Evolutionary conservation across 2,329 filamentous ascomycete species (phyloP).

Genomic region (Ceratocystiopsis minuta): DNA sequence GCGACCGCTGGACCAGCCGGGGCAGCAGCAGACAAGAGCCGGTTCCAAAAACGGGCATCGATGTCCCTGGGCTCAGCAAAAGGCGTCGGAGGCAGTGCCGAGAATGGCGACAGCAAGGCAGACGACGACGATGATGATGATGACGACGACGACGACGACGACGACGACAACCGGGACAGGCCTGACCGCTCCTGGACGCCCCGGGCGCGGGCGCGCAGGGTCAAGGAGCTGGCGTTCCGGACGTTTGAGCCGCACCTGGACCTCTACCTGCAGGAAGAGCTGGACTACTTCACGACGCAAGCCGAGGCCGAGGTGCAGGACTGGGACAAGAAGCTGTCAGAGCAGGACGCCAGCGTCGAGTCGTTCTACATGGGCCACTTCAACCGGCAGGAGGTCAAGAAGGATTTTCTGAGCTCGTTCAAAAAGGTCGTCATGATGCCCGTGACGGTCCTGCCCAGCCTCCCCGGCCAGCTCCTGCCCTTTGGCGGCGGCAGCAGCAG

Average conservation of each 20-base stretch:
- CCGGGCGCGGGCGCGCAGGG: constrained; percentile 20
- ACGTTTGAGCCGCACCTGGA: constrained; percentile 91
- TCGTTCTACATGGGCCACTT: constrained; percentile 93
- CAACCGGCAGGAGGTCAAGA: constrained; percentile 86
- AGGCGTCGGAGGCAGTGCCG: too few relatives aligned
- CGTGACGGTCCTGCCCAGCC: constrained; percentile 68
- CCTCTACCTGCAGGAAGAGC: constrained; percentile 77
- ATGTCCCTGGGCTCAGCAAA: neutral
- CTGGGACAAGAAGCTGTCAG: constrained; percentile 85
- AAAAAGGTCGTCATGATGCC: constrained; percentile 99
- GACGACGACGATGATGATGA: neutral
- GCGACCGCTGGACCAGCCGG: neutral
- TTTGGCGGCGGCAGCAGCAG: constrained; percentile 25
- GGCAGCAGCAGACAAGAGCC: neutral
- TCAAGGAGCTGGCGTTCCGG: constrained; percentile 47
- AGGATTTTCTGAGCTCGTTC: constrained; percentile 89
- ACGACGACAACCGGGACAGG: constrained; percentile 1
- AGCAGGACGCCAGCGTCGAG: constrained; percentile 79
- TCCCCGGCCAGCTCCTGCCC: constrained; percentile 42
- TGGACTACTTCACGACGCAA: constrained; percentile 64
- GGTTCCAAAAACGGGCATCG: neutral
- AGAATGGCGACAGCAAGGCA: too few relatives aligned
- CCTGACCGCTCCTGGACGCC: constrained; percentile 5
- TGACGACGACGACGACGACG: neutral
- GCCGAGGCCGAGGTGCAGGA: constrained; percentile 59